Evolutionary conservation across 139 green algal species (phyloP), one percentile per base, ranked within the genome.

Genomic region (Picochlorum sp.): DNA sequence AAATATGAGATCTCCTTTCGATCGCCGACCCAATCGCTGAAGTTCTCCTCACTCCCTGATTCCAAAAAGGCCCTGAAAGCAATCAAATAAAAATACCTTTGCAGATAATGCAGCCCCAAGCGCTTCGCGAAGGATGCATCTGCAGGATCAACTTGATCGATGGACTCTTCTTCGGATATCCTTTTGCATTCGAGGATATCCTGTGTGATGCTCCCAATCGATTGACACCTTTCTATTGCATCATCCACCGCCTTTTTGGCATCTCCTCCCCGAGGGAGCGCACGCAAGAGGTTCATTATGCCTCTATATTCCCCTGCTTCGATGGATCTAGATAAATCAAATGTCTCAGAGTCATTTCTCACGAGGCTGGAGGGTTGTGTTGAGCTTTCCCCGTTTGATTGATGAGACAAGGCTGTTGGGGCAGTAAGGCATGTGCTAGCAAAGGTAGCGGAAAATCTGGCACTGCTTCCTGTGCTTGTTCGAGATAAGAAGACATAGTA

Each of bases 101-200:
- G 83, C 28, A 96, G 83, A 80, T 96, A 96, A 75, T 96, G 88
- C 66, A 94, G 70, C 10, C 89, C 90, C 38, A 96, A 78, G 37
- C 88, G 76, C 16, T 85, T 75, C 0, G 88, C 82, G 1, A 41
- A 41, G 34, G 34, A 41, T 41, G 34, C 34, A 41, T 41, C 83
- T 20, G 60, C 61, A 6, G 71, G 44, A 26, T 55, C 62, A 38
- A 34, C 51, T 31, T 28, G 10, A 24, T 20, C 50, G 8, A 45
- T 15, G 4, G 10, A 24, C 28, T 62, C 49, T 21, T 59, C 21
- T 58, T 72, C 63, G 28, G 69, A 51, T 4, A 67, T 65, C 31
- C 72, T 57, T 72, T 82, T 80, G 59, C 79, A 90, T 45, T 65
- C 62, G 14, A 72, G 41, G 52, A 92, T 91, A 77, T 94, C 86